phyloP scores from a whole-genome alignment of 257 asterid genomes.

The Forsythia suspensa region DNA sequence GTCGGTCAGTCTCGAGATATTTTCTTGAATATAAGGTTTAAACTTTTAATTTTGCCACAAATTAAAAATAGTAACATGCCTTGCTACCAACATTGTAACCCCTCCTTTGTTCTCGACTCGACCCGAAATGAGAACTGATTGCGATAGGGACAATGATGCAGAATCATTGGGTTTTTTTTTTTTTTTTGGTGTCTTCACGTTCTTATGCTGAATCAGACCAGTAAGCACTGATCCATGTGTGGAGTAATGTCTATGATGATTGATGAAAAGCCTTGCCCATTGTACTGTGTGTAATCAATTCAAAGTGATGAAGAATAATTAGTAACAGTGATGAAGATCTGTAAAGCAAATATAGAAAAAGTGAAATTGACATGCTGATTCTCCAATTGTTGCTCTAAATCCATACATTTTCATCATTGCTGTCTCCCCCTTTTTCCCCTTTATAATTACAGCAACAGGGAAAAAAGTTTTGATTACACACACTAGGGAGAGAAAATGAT shows the following conservation, averaged over 20 bases:
- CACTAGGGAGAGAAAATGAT: slow-evolving; percentile 29
- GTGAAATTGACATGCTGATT: slow-evolving; percentile 38
- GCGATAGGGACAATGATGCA: too few species aligned
- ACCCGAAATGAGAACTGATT: too few species aligned
- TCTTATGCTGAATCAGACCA: neutral
- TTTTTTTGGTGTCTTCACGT: too few species aligned
- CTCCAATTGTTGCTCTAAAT: slow-evolving; percentile 47
- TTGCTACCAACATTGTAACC: too few species aligned
- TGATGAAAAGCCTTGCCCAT: slow-evolving; percentile 5
- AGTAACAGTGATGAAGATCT: slow-evolving; percentile 45
- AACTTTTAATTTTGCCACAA: too few species aligned
- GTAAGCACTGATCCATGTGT: neutral
- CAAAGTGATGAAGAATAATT: slow-evolving; percentile 33
- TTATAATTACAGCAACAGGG: neutral
- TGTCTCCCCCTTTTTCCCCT: slow-evolving; percentile 44
- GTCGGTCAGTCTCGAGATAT: too few species aligned
- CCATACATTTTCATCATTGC: slow-evolving; percentile 73
- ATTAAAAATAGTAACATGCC: too few species aligned
- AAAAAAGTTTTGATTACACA: neutral
- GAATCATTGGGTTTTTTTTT: too few species aligned
- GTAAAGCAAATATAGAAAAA: slow-evolving; percentile 64
- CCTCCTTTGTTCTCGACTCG: too few species aligned
- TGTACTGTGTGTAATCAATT: slow-evolving; percentile 23
- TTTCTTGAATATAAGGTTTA: too few species aligned
- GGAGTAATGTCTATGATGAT: neutral